phyloP scores from a whole-genome alignment of 2,329 filamentous ascomycete genomes.

The Lachnellula subtilissima region DNA sequence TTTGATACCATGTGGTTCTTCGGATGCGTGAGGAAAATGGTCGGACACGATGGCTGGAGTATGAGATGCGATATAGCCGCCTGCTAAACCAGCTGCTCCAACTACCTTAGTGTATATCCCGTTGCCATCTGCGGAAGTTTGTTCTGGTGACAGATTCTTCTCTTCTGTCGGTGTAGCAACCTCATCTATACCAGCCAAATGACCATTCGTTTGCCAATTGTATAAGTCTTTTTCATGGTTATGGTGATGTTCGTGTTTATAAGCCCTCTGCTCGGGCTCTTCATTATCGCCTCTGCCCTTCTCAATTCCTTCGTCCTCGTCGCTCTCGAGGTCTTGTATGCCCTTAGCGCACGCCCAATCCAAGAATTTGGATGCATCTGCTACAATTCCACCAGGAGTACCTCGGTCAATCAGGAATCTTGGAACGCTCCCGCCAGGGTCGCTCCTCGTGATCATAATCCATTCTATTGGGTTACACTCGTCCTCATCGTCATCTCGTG shows the following conservation, averaged over 20 bases:
- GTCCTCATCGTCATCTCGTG: conserved; percentile 38
- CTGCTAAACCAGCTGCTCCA: conserved; percentile 47
- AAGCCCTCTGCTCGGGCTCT: conserved; percentile 18
- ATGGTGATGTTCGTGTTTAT: conserved; percentile 12
- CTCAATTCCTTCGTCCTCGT: conserved; percentile 14
- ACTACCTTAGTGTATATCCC: conserved; percentile 54
- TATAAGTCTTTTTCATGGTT: conserved; percentile 29
- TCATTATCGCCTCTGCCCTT: conserved; percentile 15
- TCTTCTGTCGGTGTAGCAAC: conserved; percentile 5
- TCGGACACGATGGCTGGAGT: conserved; percentile 22
- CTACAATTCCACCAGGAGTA: conserved; percentile 60
- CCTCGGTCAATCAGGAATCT: conserved; percentile 68
- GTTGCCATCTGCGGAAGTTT: conserved; percentile 26
- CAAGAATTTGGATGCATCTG: conserved; percentile 63
- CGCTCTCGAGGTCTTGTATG: conserved; percentile 26
- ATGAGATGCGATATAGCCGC: conserved; percentile 40
- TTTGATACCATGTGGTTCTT: not conserved
- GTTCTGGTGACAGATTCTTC: not conserved
- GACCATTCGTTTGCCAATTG: conserved; percentile 28
- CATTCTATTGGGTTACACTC: conserved; percentile 65
- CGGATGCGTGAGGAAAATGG: conserved; percentile 27
- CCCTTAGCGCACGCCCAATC: conserved; percentile 56
- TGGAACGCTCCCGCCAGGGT: conserved; percentile 68
- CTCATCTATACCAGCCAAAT: conserved; percentile 25
- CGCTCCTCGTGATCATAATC: conserved; percentile 70